A percentile compares a stretch with the other conserved stretches of the same genome.
phyloP scores from a whole-genome alignment of 2,329 filamentous ascomycete genomes.

The Monilinia fructigena region DNA sequence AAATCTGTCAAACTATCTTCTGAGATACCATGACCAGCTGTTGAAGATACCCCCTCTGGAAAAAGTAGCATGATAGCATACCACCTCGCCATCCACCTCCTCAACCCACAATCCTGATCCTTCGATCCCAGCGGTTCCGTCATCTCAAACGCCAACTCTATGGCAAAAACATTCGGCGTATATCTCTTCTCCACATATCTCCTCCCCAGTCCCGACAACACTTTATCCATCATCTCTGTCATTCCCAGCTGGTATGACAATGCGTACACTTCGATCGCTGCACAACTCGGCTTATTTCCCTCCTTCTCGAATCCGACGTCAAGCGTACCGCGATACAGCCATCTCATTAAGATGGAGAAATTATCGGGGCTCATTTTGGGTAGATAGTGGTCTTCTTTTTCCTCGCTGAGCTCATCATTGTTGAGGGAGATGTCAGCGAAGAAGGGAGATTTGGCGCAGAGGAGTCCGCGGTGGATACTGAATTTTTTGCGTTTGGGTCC shows the following conservation, averaged over 20 bases:
- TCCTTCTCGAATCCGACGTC: constrained; percentile 10
- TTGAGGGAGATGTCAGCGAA: constrained; percentile 14
- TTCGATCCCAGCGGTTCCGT: neutral
- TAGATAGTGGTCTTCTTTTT: constrained; percentile 6
- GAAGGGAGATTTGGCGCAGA: constrained; percentile 21
- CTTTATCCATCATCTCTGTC: constrained; percentile 11
- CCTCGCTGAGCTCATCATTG: constrained; percentile 16
- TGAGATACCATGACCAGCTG: neutral
- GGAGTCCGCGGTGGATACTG: constrained; percentile 18
- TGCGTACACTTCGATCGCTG: constrained; percentile 9
- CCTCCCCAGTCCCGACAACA: neutral
- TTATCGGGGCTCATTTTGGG: neutral
- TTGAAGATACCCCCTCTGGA: neutral
- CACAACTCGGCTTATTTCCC: constrained; percentile 8
- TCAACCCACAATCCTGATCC: constrained; percentile 5
- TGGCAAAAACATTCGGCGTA: constrained; percentile 5
- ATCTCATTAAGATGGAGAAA: constrained; percentile 17
- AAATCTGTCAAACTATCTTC: constrained; percentile 4
- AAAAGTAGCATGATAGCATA: constrained; percentile 16
- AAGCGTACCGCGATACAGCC: constrained; percentile 9
- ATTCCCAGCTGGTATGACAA: constrained; percentile 2
- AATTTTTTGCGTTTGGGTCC: constrained; percentile 24
- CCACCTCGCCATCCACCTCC: constrained; percentile 14
- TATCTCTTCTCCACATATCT: constrained; percentile 18
- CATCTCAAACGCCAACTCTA: constrained; percentile 13